phyloP scores from a whole-genome alignment of 140 eudicot species.

The Artemisia princeps region DNA sequence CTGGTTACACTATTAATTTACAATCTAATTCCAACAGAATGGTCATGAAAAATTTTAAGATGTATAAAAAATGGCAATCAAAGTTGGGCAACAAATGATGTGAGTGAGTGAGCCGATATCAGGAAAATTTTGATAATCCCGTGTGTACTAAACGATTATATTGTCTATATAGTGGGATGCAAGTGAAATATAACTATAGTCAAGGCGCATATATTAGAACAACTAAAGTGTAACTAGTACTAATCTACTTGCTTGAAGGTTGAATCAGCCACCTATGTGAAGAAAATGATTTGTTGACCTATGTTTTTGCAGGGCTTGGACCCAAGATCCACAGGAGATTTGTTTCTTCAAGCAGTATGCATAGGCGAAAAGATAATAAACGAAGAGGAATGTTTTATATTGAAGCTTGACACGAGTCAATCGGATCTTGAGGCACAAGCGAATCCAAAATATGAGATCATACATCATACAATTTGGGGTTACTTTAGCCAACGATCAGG shows the following conservation, averaged over 20 bases:
- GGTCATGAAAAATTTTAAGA: background rate
- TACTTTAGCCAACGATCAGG: constrained; percentile 97
- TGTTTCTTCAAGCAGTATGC: constrained; percentile 81
- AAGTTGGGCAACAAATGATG: background rate
- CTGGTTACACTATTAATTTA: background rate
- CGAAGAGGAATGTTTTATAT: constrained; percentile 86
- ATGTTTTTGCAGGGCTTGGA: constrained; percentile 66
- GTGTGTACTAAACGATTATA: background rate
- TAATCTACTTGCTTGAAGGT: no score
- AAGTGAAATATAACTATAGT: background rate
- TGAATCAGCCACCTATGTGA: no score
- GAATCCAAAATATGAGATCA: constrained; percentile 56
- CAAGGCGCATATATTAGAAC: background rate
- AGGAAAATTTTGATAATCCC: background rate
- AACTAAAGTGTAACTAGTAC: no score
- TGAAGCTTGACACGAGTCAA: constrained; percentile 69
- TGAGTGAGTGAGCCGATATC: background rate
- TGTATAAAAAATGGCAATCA: background rate
- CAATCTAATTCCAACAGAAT: background rate
- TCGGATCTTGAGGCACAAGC: constrained; percentile 66
- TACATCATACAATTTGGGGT: constrained; percentile 95
- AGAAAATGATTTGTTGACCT: background rate
- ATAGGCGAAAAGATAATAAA: constrained; percentile 89
- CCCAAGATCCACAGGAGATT: constrained; percentile 64
- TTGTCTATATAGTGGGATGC: background rate